Percentiles rank a stretch among this genome's conserved stretches.
Conservation (phyloP, 2,329 filamentous ascomycete species). For the Thielaviopsis punctulata region DNA sequence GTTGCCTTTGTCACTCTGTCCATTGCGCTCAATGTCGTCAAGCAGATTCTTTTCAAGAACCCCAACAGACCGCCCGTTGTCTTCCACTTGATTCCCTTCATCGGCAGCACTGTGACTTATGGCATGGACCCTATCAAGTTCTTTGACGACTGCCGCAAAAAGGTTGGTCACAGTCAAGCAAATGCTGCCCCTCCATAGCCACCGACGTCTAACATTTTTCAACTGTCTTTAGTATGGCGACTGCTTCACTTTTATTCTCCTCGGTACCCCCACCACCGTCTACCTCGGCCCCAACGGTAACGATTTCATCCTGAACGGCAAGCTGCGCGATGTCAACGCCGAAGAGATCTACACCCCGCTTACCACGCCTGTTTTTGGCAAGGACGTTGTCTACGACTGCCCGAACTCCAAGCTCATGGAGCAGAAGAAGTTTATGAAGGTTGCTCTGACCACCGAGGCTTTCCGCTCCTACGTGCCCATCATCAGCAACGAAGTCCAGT, state of each 20-base stretch:
- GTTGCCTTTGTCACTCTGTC: conserved; percentile 31
- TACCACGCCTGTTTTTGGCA: conserved; percentile 56
- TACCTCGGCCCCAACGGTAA: conserved; percentile 69
- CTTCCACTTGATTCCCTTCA: conserved; percentile 65
- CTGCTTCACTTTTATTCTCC: conserved; percentile 74
- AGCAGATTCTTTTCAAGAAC: conserved; percentile 66
- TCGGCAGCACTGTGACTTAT: conserved; percentile 85
- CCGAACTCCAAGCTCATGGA: conserved; percentile 88
- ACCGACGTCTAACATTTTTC: neutral
- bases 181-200: neutral
- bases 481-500: conserved; percentile 56
- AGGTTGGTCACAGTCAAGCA: conserved; percentile 34
- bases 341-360: conserved; percentile 80
- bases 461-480: conserved; percentile 62
- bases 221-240: conserved; percentile 56
- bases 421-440: conserved; percentile 89
- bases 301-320: conserved; percentile 83
- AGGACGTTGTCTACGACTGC: conserved; percentile 79
- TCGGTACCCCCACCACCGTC: conserved; percentile 80
- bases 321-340: conserved; percentile 74
- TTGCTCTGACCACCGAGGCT: conserved; percentile 57
- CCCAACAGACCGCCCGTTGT: conserved; percentile 66
- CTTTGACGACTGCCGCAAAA: conserved; percentile 58
- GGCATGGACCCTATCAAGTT: conserved; percentile 87
- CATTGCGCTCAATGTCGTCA: conserved; percentile 61